These are phyloP conservation scores for Fraxinus velutina DNA, from an alignment of 305 asterid genomes.

Conservation along the genomic window DNA sequence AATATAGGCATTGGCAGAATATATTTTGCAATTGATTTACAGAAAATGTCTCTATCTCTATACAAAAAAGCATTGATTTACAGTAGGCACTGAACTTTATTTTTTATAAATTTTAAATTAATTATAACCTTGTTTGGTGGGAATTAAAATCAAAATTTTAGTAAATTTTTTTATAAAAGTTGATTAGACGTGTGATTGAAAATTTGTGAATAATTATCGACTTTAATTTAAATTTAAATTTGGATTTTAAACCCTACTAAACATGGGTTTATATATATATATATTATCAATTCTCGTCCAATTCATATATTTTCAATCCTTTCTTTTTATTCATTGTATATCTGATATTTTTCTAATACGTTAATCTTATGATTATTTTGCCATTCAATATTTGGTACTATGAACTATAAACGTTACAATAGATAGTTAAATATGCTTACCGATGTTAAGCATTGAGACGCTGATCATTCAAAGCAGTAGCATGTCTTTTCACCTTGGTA, in stretches of 20 bases:
- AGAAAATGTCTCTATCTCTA: neutral
- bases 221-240: no score
- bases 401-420: neutral
- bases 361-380: neutral
- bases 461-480: neutral
- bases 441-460: neutral
- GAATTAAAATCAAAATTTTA: no score
- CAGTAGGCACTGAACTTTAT: neutral
- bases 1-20: neutral
- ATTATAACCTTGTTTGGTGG: no score
- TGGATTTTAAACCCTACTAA: neutral
- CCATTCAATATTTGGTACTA: neutral
- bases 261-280: neutral
- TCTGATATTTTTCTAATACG: neutral
- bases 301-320: neutral
- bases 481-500: no score
- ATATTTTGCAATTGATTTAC: neutral
- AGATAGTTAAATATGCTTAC: neutral
- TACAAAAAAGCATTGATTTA: neutral
- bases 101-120: neutral
- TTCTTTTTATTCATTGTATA: neutral
- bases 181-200: neutral
- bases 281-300: neutral
- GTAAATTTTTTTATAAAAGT: no score
- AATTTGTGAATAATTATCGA: no score